Base-by-base conservation (phyloP, 1,284 basidiomycete genomes). In the Malassezia pachydermatis region DNA sequence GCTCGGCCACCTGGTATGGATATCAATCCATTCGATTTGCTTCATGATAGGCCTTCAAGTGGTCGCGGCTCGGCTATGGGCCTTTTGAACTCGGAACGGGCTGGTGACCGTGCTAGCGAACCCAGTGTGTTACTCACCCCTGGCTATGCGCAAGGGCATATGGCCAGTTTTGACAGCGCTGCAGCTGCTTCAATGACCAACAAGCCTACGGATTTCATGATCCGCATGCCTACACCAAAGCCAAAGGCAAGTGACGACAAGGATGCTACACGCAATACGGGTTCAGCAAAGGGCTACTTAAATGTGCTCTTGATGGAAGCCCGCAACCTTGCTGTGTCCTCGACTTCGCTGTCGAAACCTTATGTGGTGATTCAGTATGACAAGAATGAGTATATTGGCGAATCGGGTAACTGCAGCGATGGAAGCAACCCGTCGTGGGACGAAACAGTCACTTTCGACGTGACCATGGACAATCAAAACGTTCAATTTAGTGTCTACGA, bases 361-460 rank as follows among this genome's bases (percentile, higher is more conserved):
- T 98, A 98, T 72, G 87, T 89, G 59, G 92, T 98, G 69, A 88
- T 94, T 62, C 85, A 90, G 73, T 98, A 96, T 74, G 92, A 99
- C 76, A 87, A 96, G 75, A 96, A 90, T 78, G 92, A 99, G 75
- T 99, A 96, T 72, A 84, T 98, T 70, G 84, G 83, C 35, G 71
- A 82, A 83, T 19, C 79, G 79, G 28, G 79, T 75, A 42, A 78
- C 11, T 25, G 24, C 14, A 28, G 77, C 32, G 50, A 59, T 14
- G 60, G 62, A 17, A 55, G 59, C 29, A 62, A 90, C 75, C 92
- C 94, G 10, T 83, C 92, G 14, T 99, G 94, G 94, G 96, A 98
- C 76, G 89, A 96, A 73, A 84, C 96, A 73, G 92, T 96, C 39
- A 84, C 86, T 11, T 69, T 69, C 33, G 94, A 98, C 75, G 86